Evolutionary conservation across 306 rosid species (phyloP), one percentile per base, ranked within the genome.

Genomic region (Fragaria vesca): DNA sequence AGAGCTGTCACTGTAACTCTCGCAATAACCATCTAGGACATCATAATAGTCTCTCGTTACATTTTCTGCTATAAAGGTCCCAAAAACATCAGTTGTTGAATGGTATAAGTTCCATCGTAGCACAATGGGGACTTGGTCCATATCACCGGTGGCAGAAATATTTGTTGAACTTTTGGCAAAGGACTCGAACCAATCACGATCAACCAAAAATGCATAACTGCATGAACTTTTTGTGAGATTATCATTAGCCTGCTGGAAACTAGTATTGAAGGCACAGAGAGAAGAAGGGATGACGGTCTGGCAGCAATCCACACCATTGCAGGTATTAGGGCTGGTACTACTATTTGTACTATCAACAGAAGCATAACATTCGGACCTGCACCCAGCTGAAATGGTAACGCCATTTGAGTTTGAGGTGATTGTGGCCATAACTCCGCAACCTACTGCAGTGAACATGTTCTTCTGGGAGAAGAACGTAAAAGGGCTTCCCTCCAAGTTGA

Each of bases 251-350:
- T 0, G 45, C 46, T 7, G 24, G 24, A 65, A 65, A 54, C 42
- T 48, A 5, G 65, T 51, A 12, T 38, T n/a, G 74, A 36, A 63
- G 63, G 24, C 24, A 18, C 3, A 46, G 24, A 47, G 74, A 24
- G 5, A n/a, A 0, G 54, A 17, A 36, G 74, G 80, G 4, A 77
- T 16, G 55, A 61, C n/a, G 6, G 66, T 51, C 21, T 66, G 73
- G 73, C 80, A 76, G 51, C 73, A 76, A 17, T 76, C 12, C 8
- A 24, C 45, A 13, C 73, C 80, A 40, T 15, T 38, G 66, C 80
- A 76, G 51, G 2, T 36, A 5, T 20, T 8, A 32, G 1, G 9
- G 30, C 57, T 2, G 32, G 40, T 2, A 12, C n/a, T 34, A 40
- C 67, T 58, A 26, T 1, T 11, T 3, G 4, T 65, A 32, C 20